phyloP scores from a whole-genome alignment of 257 asterid species.

The Salvia rosmarinus region DNA sequence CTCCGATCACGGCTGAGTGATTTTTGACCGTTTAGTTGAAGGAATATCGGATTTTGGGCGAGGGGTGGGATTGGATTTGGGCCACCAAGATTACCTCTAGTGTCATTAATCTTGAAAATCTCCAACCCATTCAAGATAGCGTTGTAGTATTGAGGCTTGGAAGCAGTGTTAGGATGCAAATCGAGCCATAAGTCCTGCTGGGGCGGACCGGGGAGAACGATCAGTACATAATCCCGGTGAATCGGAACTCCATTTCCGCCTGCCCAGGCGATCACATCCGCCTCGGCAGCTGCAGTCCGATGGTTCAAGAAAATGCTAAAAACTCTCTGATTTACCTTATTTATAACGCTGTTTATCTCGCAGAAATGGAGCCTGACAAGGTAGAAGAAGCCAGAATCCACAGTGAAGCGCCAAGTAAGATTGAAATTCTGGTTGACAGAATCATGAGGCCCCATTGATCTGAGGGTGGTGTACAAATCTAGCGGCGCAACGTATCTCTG shows the following conservation, averaged over 20 bases:
- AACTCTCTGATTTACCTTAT: conserved; percentile 42
- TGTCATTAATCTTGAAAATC: conserved; percentile 64
- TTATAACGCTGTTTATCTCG: conserved; percentile 40
- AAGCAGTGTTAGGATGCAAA: conserved; percentile 50
- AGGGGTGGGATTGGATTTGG: conserved; percentile 58
- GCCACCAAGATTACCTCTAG: conserved; percentile 69
- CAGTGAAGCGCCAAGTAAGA: conserved; percentile 49
- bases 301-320: conserved; percentile 44
- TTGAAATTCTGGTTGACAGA: conserved; percentile 44
- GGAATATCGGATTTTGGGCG: conserved; percentile 35
- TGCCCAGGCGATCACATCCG: conserved; percentile 54
- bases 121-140: conserved; percentile 83
- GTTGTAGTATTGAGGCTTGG: conserved; percentile 48
- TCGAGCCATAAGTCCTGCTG: conserved; percentile 70
- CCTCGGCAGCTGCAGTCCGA: conserved; percentile 42
- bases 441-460: conserved; percentile 49
- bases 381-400: conserved; percentile 54
- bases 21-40: conserved; percentile 26
- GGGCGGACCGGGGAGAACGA: conserved; percentile 54
- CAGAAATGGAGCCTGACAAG: conserved; percentile 59
- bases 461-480: conserved; percentile 42
- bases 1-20: too few species aligned
- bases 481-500: conserved; percentile 50
- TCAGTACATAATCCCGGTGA: conserved; percentile 58
- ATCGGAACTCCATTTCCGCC: conserved; percentile 56